Percentiles rank a stretch among this genome's conserved stretches.
phyloP scores from a whole-genome alignment of 257 asterid genomes.

The Solanum pinnatisectum region DNA sequence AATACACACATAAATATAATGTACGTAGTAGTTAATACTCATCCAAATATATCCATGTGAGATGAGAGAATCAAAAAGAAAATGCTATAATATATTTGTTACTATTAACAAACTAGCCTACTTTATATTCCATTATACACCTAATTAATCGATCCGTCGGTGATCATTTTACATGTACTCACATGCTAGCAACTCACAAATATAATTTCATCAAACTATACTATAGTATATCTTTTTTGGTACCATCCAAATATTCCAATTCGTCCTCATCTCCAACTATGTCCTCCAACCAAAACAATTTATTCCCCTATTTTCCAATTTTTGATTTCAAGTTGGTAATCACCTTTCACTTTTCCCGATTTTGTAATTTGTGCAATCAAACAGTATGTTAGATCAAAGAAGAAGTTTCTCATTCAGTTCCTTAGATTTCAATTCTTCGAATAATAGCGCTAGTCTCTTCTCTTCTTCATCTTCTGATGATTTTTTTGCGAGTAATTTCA shows the following conservation, averaged over 20 bases:
- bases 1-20: too few relatives aligned
- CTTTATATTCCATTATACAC: neutral
- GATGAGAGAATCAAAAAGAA: neutral
- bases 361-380: neutral
- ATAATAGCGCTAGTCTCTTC: neutral
- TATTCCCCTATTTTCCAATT: neutral
- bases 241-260: conserved; percentile 1
- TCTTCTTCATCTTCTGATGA: neutral
- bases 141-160: neutral
- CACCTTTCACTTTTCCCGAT: neutral
- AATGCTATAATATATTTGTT: neutral
- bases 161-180: neutral
- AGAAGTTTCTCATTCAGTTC: neutral
- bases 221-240: neutral
- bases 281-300: neutral
- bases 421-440: neutral
- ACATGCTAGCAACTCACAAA: neutral
- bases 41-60: neutral
- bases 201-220: neutral
- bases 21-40: too few relatives aligned
- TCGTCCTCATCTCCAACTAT: neutral
- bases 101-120: neutral
- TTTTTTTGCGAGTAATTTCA: neutral
- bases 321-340: neutral
- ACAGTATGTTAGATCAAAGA: neutral